phyloP scores from a whole-genome alignment of 345 rosid genomes.

The Psidium friedrichsthalianum region DNA sequence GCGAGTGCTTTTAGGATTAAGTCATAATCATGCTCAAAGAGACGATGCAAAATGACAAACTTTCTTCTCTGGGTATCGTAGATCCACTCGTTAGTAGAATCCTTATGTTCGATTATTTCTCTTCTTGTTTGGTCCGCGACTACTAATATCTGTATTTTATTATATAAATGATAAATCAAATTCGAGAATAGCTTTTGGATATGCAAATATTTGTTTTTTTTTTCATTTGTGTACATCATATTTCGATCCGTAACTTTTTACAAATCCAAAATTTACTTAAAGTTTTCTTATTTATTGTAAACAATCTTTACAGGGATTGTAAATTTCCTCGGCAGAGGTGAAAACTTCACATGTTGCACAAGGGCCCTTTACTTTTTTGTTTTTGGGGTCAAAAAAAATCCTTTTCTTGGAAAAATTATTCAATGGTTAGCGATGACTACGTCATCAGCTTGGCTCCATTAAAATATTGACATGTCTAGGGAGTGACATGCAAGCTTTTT shows the following conservation, averaged over 20 bases:
- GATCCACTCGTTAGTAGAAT: neutral
- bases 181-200: neutral
- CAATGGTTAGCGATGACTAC: too few relatives aligned
- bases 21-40: neutral
- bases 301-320: neutral
- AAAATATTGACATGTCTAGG: too few relatives aligned
- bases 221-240: too few relatives aligned
- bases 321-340: neutral
- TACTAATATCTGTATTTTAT: neutral
- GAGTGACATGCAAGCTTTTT: too few relatives aligned
- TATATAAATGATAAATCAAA: neutral
- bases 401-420: too few relatives aligned
- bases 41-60: neutral
- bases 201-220: too few relatives aligned
- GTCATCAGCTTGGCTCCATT: too few relatives aligned
- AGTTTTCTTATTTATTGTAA: neutral
- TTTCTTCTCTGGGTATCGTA: neutral
- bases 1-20: neutral
- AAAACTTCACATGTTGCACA: neutral
- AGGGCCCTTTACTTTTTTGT: fast-evolving
- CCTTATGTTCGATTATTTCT: neutral
- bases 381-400: too few relatives aligned
- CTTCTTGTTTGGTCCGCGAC: neutral
- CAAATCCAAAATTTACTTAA: too few relatives aligned
- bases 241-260: too few relatives aligned